These are phyloP conservation scores for Vinca minor DNA, from an alignment of 257 asterid species.

Conservation along the genomic window DNA sequence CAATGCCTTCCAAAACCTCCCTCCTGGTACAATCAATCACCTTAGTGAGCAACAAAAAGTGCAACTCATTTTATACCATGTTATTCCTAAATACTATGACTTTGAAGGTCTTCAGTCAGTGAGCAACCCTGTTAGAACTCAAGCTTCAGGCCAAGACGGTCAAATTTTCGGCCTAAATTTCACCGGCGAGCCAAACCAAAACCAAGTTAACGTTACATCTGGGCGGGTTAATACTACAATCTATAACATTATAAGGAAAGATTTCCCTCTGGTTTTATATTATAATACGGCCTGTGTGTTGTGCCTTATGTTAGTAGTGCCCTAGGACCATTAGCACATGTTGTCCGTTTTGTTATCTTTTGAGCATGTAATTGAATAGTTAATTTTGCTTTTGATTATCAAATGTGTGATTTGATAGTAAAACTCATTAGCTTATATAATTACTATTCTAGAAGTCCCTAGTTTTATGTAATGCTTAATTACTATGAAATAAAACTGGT, in stretches of 20 bases:
- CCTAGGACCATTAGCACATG: too few species aligned
- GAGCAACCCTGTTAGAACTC: constrained; percentile 91
- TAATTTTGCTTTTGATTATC: too few species aligned
- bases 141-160: constrained; percentile 55
- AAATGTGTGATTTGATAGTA: too few species aligned
- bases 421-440: too few species aligned
- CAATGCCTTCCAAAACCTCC: constrained; percentile 72
- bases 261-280: constrained; percentile 59
- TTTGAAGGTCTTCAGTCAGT: constrained; percentile 37
- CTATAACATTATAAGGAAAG: constrained; percentile 40
- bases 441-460: too few species aligned
- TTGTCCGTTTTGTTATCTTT: too few species aligned
- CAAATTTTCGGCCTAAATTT: constrained; percentile 40
- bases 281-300: too few species aligned
- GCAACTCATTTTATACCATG: constrained; percentile 56
- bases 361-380: too few species aligned
- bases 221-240: constrained; percentile 41
- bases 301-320: too few species aligned
- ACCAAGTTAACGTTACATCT: constrained; percentile 59
- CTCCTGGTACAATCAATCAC: constrained; percentile 62
- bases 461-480: too few species aligned
- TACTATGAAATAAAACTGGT: too few species aligned
- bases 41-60: constrained; percentile 56
- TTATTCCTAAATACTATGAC: constrained; percentile 58
- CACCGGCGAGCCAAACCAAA: constrained; percentile 23